These are phyloP conservation scores for Mycena amicta DNA, from an alignment of 768 basidiomycete genomes.

Conservation along the genomic window DNA sequence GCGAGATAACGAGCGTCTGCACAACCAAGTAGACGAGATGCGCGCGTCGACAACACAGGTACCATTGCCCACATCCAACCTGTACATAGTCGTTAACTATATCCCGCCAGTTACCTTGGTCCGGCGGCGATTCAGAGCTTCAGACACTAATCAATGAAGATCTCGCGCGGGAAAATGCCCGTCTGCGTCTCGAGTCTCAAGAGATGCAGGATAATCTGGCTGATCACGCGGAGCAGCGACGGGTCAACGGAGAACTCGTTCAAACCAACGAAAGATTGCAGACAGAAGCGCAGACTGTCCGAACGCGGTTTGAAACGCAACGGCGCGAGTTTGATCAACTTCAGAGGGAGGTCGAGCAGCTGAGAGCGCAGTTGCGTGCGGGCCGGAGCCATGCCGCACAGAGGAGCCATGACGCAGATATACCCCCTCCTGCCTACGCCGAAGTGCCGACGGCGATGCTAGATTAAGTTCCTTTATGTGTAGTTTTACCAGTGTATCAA, in stretches of 20 bases:
- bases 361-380: constrained; percentile 10
- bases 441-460: not conserved
- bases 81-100: not conserved
- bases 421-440: not conserved
- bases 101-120: constrained; percentile 13
- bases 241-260: constrained; percentile 11
- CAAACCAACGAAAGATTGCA: constrained; percentile 6
- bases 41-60: constrained; percentile 21
- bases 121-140: constrained; percentile 21
- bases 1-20: constrained; percentile 19
- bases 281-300: constrained; percentile 1
- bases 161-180: constrained; percentile 16
- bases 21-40: constrained; percentile 13
- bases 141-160: constrained; percentile 23
- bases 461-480: not conserved
- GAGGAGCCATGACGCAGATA: not conserved
- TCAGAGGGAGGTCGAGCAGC: constrained; percentile 12
- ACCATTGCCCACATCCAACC: not conserved
- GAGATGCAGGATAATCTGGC: constrained; percentile 18
- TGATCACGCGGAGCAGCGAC: constrained; percentile 9
- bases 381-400: not conserved
- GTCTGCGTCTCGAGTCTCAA: constrained; percentile 9
- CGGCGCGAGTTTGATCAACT: constrained; percentile 11
- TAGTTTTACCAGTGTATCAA: not conserved
- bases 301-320: constrained; percentile 11